Base-by-base conservation (phyloP, 345 rosid species). In the Eucalyptus fibrosa region DNA sequence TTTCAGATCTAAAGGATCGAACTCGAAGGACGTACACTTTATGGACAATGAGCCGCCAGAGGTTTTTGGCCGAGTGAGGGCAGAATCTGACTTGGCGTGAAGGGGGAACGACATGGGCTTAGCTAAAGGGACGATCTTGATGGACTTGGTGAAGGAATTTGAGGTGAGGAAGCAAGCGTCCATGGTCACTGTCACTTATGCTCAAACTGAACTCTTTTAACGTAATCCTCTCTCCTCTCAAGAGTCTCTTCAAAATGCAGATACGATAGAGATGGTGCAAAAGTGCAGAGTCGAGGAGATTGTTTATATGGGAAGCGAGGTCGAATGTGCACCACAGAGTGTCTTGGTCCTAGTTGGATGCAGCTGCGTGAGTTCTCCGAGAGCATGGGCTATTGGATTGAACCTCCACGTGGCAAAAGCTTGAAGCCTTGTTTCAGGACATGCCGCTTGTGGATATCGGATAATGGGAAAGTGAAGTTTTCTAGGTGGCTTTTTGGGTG, bases 141-240 rank as follows among this genome's bases (percentile, higher is more conserved):
- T 80, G 62, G 92, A 34, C 60, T 92, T 92, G 90, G 93, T 83
- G 93, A 95, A 93, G 85, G 99, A 90, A 89, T 94, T 95, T 59
- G 97, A 93, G 69, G 94, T 91, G 80, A 96, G 94, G 87, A 95
- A 94, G 91, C 97, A 93, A 93, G 97, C 96, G 89, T 96, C 97
- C 99, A 97, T 96, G 88, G 87, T 21, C 81, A 30, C 83, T 40
- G 83, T 77, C 47, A 12, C 83, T 40, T 10, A 6, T 21, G 83
- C 83, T 37, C 83, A 11, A 21, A 77, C 83, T 37, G 24, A 37
- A 37, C 47, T 21, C 24, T 53, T 51, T 77, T 77, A 40, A 77
- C 28, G 45, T 21, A 7, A 37, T 37, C 83, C 47, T 77, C 28
- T 77, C 83, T 56, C 62, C 62, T 56, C 83, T 77, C 47, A 37